phyloP scores from a whole-genome alignment of 2,329 filamentous ascomycete species.

The Rosellinia necatrix region DNA sequence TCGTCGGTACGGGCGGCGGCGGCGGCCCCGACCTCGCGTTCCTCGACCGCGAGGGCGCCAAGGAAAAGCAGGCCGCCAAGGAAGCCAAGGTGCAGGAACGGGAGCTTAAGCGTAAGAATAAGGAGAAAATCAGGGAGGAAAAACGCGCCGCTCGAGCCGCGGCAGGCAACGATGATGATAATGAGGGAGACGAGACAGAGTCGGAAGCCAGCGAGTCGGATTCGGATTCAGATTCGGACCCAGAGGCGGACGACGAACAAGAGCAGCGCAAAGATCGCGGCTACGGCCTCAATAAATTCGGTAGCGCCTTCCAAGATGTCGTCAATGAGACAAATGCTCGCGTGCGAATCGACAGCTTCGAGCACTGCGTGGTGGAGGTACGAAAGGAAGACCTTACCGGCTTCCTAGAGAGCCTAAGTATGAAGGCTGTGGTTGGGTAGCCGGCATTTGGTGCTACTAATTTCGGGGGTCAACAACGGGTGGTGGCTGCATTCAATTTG shows the following conservation, averaged over 20 bases:
- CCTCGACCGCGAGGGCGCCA: conserved; percentile 68
- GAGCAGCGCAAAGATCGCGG: conserved; percentile 62
- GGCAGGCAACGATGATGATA: conserved; percentile 51
- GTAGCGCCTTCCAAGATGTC: conserved; percentile 93
- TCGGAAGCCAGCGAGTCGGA: conserved; percentile 60
- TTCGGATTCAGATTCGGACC: conserved; percentile 50
- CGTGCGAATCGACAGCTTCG: conserved; percentile 93
- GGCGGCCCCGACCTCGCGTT: conserved; percentile 75
- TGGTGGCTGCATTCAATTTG: conserved; percentile 4
- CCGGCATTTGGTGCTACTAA: neutral
- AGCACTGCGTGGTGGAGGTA: conserved; percentile 97
- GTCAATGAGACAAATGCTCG: conserved; percentile 87
- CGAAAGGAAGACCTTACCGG: conserved; percentile 90
- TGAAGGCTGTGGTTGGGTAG: conserved; percentile 80
- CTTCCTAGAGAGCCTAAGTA: conserved; percentile 89
- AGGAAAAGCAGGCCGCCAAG: conserved; percentile 65
- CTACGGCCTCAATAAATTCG: conserved; percentile 85
- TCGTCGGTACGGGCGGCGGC: conserved; percentile 90
- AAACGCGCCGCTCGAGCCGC: conserved; percentile 63
- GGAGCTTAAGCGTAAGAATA: conserved; percentile 61
- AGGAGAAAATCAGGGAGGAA: conserved; percentile 63
- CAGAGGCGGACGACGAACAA: conserved; percentile 59
- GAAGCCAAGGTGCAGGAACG: conserved; percentile 66
- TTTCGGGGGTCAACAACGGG: neutral
- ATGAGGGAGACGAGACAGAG: conserved; percentile 54